phyloP scores from a whole-genome alignment of 768 basidiomycete species.

The Panus rudis region DNA sequence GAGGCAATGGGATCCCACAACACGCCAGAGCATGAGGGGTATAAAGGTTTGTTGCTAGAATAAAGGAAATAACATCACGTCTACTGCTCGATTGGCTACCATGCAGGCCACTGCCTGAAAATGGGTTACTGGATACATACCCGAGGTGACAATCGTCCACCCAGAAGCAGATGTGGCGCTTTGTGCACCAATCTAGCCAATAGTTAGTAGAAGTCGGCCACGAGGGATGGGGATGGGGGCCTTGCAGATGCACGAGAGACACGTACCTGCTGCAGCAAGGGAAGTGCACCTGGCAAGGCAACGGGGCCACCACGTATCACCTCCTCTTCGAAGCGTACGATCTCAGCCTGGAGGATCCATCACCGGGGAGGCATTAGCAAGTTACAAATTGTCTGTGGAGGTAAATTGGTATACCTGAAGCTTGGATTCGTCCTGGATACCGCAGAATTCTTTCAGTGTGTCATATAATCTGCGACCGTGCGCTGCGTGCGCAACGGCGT shows the following conservation, averaged over 20 bases:
- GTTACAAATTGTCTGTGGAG: too few species aligned
- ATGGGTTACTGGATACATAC: conserved; percentile 28
- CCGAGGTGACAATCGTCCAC: conserved; percentile 86
- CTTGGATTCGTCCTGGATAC: conserved; percentile 47
- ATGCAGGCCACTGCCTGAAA: background rate
- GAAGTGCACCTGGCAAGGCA: conserved; percentile 58
- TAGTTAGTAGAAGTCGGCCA: background rate
- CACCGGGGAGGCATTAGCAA: too few species aligned
- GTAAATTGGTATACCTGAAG: conserved; percentile 40
- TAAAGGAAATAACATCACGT: background rate
- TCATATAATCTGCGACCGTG: conserved; percentile 77
- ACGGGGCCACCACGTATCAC: conserved; percentile 60
- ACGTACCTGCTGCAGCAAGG: conserved; percentile 48
- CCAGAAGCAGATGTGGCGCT: conserved; percentile 26
- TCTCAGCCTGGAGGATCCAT: conserved; percentile 46
- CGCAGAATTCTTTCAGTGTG: conserved; percentile 65
- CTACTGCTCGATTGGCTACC: background rate
- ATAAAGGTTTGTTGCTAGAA: conserved; percentile 65
- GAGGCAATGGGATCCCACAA: conserved; percentile 54
- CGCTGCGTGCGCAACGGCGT: conserved; percentile 45
- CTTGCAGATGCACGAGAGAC: background rate
- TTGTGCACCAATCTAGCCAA: conserved; percentile 14
- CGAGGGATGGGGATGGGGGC: background rate
- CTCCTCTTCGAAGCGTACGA: conserved; percentile 70
- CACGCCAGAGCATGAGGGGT: conserved; percentile 59